Evolutionary conservation across 768 basidiomycete genomes (phyloP), one percentile per base, ranked within the genome.

Genomic region (Paxillus ammoniavirescens): DNA sequence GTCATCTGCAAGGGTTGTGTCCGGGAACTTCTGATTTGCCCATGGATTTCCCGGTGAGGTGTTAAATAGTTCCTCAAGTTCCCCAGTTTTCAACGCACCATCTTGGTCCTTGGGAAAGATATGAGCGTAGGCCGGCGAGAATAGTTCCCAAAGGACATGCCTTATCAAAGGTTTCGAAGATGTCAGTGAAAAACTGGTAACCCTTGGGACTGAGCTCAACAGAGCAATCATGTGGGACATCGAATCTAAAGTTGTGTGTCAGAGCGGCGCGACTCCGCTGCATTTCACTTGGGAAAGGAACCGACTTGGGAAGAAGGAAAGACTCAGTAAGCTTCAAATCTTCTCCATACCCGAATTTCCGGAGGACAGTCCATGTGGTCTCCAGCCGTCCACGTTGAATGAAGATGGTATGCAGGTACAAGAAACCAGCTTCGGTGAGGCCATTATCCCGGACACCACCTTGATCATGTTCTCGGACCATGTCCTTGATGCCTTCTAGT

Each of bases 11-110:
- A 93, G 79, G 5, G 93, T 93, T 0, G 85, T 93, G 61, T 95
- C 91, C 0, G 94, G 91, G 71, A 96, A 97, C 44, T 87, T 90
- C 62, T 90, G 87, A n/a, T 78, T 81, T 13, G 82, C 78, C 96
- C 96, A 99, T n/a, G 96, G 96, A 65, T 95, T 95, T 1, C 94
- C 96, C 0, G 96, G 94, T 13, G 93, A 91, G 8, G 96, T 98
- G 60, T 86, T 89, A 69, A 99, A 97, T 8, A 98, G 74, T 26
- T 93, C 88, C 28, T 89, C 84, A 30, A 99, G 78, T 66, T 99
- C 96, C 12, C 75, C 74, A 14, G 81, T 75, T 38, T 91, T 94
- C 45, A 99, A 69, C 1, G 95, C 94, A 43, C 96, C 96, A 66
- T 99, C 96, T 73, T 93, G 87, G 67, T 98, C 96, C 92, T 94